A percentile compares a stretch with the other conserved stretches of the same genome.
Evolutionary conservation across 2,329 filamentous ascomycete species (phyloP).

Genomic region (Colletotrichum gigasporum): DNA sequence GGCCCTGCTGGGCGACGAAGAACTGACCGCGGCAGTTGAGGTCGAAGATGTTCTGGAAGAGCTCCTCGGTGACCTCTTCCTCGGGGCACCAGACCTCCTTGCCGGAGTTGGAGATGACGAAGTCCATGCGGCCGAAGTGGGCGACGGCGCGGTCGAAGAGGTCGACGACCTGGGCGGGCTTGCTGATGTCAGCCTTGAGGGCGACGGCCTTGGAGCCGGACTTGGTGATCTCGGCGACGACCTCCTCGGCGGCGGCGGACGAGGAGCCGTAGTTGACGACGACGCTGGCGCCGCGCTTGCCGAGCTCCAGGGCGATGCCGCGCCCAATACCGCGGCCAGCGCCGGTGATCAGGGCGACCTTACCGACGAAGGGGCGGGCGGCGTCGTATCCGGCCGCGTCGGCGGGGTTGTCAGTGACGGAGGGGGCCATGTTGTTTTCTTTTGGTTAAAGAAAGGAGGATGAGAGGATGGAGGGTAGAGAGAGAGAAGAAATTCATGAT

Average conservation of each 20-base stretch:
- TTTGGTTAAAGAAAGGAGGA: constrained; percentile 1
- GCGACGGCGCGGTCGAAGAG: constrained; percentile 73
- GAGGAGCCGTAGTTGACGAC: constrained; percentile 75
- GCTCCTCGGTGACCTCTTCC: constrained; percentile 74
- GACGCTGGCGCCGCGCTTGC: constrained; percentile 69
- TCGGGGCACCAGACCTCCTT: constrained; percentile 78
- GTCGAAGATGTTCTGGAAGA: constrained; percentile 77
- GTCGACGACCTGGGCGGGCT: constrained; percentile 64
- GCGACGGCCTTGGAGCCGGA: constrained; percentile 67
- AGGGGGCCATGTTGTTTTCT: constrained; percentile 38
- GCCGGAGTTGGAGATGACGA: constrained; percentile 77
- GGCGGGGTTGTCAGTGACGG: constrained; percentile 33
- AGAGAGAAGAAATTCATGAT: accelerated
- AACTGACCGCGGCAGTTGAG: constrained; percentile 78
- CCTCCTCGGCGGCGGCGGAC: constrained; percentile 61
- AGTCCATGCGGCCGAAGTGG: constrained; percentile 76
- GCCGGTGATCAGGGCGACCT: constrained; percentile 71
- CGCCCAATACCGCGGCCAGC: constrained; percentile 73
- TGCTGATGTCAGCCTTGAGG: constrained; percentile 72
- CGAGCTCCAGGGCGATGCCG: constrained; percentile 74
- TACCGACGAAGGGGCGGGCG: constrained; percentile 54
- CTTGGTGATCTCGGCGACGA: constrained; percentile 63
- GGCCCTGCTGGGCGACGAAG: constrained; percentile 80
- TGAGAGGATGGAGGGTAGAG: constrained; percentile 5
- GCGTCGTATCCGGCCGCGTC: constrained; percentile 37